A percentile compares a stretch with the other conserved stretches of the same genome.
Evolutionary conservation across 1,284 basidiomycete genomes (phyloP).

Genomic region (Macrocybe sp.): DNA sequence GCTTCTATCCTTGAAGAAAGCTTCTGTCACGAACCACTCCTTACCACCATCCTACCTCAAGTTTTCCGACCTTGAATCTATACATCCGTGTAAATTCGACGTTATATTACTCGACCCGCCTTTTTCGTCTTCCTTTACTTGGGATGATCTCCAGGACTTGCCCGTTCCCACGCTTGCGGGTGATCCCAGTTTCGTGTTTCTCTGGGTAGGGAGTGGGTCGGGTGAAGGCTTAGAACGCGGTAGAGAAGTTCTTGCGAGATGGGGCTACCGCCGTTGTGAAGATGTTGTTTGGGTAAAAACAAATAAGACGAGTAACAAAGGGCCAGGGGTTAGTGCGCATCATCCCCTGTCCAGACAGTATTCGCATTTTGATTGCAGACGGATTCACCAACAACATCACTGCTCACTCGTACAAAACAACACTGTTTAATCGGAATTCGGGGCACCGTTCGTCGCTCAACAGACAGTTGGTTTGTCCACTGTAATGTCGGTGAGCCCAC

Average conservation of each 20-base stretch:
- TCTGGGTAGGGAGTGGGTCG: conserved; percentile 94
- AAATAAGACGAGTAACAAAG: conserved; percentile 64
- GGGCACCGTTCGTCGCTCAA: conserved; percentile 91
- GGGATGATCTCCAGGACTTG: conserved; percentile 78
- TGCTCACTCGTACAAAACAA: conserved; percentile 88
- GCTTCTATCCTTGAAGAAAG: conserved; percentile 74
- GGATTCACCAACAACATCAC: conserved; percentile 76
- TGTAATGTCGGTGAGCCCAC: conserved; percentile 82
- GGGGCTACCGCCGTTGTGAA: conserved; percentile 95
- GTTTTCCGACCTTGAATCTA: conserved; percentile 45
- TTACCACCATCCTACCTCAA: conserved; percentile 69
- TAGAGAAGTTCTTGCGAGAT: conserved; percentile 84
- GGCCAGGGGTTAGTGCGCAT: conserved; percentile 61
- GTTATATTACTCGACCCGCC: conserved; percentile 92
- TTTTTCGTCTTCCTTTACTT: conserved; percentile 76
- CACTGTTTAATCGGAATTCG: conserved; percentile 99
- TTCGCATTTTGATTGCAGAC: conserved; percentile 40
- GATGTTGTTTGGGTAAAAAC: conserved; percentile 98
- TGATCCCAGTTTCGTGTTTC: conserved; percentile 90
- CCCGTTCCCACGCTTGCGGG: conserved; percentile 84
- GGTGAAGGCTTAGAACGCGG: conserved; percentile 91
- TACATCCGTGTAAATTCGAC: conserved; percentile 80
- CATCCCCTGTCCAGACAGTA: conserved; percentile 1
- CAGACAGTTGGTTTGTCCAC: conserved; percentile 94
- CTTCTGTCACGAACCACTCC: conserved; percentile 57